Evolutionary conservation across 2,329 filamentous ascomycete genomes (phyloP).

Genomic region (Rhynchosporium secalis): DNA sequence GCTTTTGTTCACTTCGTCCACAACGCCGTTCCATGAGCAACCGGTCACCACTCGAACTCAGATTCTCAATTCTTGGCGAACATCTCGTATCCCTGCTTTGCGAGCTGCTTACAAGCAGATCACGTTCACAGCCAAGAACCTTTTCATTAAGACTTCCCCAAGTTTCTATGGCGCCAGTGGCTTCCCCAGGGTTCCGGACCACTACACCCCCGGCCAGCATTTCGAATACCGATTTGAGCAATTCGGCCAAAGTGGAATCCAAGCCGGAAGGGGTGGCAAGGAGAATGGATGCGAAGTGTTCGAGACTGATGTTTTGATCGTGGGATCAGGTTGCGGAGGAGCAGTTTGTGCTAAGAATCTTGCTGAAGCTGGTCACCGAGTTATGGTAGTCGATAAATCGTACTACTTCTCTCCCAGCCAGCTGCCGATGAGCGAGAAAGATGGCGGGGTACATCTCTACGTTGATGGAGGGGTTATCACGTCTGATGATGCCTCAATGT

Average conservation of each 20-base stretch:
- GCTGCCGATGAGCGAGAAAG: constrained; percentile 70
- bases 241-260: constrained; percentile 25
- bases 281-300: constrained; percentile 53
- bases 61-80: constrained; percentile 64
- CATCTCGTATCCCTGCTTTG: constrained; percentile 55
- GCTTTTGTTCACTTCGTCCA: constrained; percentile 66
- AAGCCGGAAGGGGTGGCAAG: constrained; percentile 16
- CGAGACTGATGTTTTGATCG: constrained; percentile 78
- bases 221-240: constrained; percentile 39
- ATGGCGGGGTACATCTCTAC: constrained; percentile 64
- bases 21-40: constrained; percentile 61
- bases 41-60: constrained; percentile 59
- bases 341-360: constrained; percentile 79
- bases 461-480: constrained; percentile 63
- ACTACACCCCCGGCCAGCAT: constrained; percentile 42
- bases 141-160: constrained; percentile 51
- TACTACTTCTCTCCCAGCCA: constrained; percentile 73
- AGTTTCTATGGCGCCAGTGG: constrained; percentile 55
- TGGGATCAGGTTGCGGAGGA: constrained; percentile 86
- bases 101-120: constrained; percentile 58
- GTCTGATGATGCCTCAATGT: constrained; percentile 58
- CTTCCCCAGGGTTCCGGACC: constrained; percentile 54
- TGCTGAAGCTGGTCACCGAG: constrained; percentile 70
- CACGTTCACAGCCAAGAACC: constrained; percentile 50
- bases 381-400: constrained; percentile 80